Evolutionary conservation across 208 protist genomes (phyloP), one percentile per base, ranked within the genome.

Genomic region (Crithidia brevicula): DNA sequence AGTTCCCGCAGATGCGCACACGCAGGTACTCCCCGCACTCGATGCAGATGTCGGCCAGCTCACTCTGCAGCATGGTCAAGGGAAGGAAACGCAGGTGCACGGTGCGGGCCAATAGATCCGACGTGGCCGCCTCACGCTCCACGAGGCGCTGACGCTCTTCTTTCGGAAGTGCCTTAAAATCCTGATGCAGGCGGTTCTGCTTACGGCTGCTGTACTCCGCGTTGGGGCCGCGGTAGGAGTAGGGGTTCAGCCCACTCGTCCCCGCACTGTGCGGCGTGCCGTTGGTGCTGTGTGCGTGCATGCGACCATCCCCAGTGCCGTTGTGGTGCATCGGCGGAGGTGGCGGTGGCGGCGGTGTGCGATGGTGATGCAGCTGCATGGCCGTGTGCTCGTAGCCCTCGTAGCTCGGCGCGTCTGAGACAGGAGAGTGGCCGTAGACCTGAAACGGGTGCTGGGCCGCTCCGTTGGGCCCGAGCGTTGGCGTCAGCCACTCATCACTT

Each of bases 31-130:
- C 64, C 13, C 86, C 86, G 62, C 86, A 92, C 67, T 83, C 76
- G 20, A 15, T 61, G 71, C 82, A 88, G 31, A 92, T 67, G 11
- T 59, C 70, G 16, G 83, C 86, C 59, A 92, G 64, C 53, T 89
- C 83, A 33, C 79, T 74, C 72, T 91, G 85, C 67, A 68, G 49
- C 81, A 91, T 87, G n/a, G 62, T 38, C 25, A 71, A 59, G 0
- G 85, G 85, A 9, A 91, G 64, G 40, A 91, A 91, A 45, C 85
- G 85, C n/a, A 91, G 67, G 54, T 91, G 85, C 22, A 88, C 73
- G 18, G 85, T 91, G 62, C 85, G 85, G 16, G 76, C 71, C 20
- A 92, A 78, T 18, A 89, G 66, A 50, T 90, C 79, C 4, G 76
- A 77, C 6, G 72, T 69, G 20, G 67, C 74, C 20, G 76, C 82